Evolutionary conservation across 129 eudicot species (phyloP).

Genomic region (Artemisia annua): DNA sequence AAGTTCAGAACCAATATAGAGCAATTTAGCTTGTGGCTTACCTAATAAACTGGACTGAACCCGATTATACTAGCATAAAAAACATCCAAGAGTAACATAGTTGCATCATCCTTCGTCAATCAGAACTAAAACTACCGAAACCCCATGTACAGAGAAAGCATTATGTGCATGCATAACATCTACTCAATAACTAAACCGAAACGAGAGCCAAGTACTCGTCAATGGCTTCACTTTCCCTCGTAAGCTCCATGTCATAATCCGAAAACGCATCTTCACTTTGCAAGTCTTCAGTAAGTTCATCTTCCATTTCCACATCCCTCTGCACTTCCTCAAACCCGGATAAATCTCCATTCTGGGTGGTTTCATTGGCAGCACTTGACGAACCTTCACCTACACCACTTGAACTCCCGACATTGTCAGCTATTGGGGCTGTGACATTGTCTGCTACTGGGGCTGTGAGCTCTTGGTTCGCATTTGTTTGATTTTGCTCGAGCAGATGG

Average conservation of each 20-base stretch:
- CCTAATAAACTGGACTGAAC: background rate
- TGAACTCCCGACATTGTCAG: constrained; percentile 18
- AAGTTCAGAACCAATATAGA: no score
- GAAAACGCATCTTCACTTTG: constrained; percentile 62
- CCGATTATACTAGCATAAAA: background rate
- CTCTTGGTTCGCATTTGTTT: constrained; percentile 15
- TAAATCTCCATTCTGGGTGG: constrained; percentile 20
- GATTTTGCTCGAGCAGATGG: constrained; percentile 44
- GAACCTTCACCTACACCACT: constrained; percentile 32
- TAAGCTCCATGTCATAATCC: constrained; percentile 82
- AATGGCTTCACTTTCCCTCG: constrained; percentile 87
- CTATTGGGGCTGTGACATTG: constrained; percentile 24
- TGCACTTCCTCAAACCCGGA: constrained; percentile 27
- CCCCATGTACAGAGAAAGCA: constrained; percentile 13
- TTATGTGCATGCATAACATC: constrained; percentile 10
- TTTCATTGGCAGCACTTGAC: constrained; percentile 27
- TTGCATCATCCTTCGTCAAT: constrained; percentile 8
- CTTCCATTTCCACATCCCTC: constrained; percentile 88
- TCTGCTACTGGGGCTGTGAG: constrained; percentile 27
- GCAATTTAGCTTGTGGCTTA: no score
- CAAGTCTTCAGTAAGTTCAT: constrained; percentile 63
- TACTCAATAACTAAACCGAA: constrained; percentile 13
- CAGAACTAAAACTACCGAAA: constrained; percentile 14
- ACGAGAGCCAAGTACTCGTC: constrained; percentile 65
- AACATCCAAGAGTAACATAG: background rate